These are phyloP conservation scores for Neopestalotiopsis rosae DNA, from an alignment of 2,329 filamentous ascomycete species.

Conservation along the genomic window DNA sequence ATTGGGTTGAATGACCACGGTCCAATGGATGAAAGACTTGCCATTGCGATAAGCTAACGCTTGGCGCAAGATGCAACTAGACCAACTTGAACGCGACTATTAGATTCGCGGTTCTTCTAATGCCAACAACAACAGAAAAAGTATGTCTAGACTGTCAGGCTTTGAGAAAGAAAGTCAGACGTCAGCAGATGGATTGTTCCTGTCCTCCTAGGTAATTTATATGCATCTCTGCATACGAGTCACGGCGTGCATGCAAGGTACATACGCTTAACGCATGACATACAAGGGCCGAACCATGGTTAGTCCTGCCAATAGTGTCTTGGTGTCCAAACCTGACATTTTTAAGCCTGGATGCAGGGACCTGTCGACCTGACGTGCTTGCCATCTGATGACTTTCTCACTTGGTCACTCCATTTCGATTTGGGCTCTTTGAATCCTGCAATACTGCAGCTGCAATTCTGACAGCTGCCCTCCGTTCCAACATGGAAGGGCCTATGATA, in stretches of 20 bases:
- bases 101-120: neutral
- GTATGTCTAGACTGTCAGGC: neutral
- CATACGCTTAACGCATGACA: slow-evolving; percentile 10
- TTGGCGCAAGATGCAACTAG: neutral
- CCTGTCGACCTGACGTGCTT: too few species aligned
- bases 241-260: slow-evolving; percentile 2
- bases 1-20: slow-evolving; percentile 24
- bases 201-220: neutral
- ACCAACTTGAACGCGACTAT: neutral
- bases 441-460: too few species aligned
- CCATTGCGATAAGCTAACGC: slow-evolving; percentile 2
- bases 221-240: neutral
- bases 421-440: too few species aligned
- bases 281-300: neutral
- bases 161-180: neutral
- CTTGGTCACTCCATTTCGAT: too few species aligned
- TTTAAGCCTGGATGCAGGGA: too few species aligned
- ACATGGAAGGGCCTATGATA: too few species aligned
- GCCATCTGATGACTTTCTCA: too few species aligned
- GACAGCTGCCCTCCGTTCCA: too few species aligned
- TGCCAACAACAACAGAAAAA: neutral
- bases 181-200: neutral
- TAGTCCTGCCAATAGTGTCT: neutral
- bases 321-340: too few species aligned
- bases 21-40: neutral